Percentiles rank a stretch among this genome's conserved stretches.
These are phyloP conservation scores for Trypanosoma congolense DNA, from an alignment of 208 protist species.

Conservation along the genomic window DNA sequence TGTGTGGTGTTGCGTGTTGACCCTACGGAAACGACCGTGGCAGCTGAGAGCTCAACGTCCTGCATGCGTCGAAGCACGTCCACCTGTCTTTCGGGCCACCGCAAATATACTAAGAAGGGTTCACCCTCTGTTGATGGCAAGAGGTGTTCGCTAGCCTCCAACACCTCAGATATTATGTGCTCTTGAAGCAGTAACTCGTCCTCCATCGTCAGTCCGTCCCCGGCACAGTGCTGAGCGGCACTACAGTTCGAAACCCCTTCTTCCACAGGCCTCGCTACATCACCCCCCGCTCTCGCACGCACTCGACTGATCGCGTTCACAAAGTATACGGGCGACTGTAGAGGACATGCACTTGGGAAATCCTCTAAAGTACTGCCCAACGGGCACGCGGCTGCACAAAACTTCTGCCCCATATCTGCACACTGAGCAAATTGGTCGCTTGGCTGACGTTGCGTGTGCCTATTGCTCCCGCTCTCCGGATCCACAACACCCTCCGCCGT, in stretches of 20 bases:
- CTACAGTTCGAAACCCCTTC: not conserved
- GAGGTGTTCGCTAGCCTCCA: constrained; percentile 48
- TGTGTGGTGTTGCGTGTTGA: no score
- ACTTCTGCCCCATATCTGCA: no score
- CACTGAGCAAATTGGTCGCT: no score
- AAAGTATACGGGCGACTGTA: constrained; percentile 10
- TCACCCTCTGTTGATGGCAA: constrained; percentile 61
- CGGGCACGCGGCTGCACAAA: no score
- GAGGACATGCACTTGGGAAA: not conserved
- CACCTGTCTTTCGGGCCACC: constrained; percentile 46
- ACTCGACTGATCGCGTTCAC: constrained; percentile 4
- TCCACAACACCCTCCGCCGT: no score
- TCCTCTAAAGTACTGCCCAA: not conserved
- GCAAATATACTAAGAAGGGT: constrained; percentile 50
- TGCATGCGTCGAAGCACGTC: constrained; percentile 49
- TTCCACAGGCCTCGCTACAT: constrained; percentile 2
- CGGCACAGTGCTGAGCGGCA: not conserved
- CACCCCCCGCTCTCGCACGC: constrained; percentile 2
- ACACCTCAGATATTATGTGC: constrained; percentile 50
- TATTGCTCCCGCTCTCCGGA: no score
- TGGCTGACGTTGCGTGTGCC: no score
- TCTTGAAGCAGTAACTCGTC: constrained; percentile 60
- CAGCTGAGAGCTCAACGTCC: constrained; percentile 5
- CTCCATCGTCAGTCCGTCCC: constrained; percentile 1
- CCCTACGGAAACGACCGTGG: no score